Percentiles rank a stretch among this genome's conserved stretches.
phyloP scores from a whole-genome alignment of 306 rosid species.

The Malus sylvestris region DNA sequence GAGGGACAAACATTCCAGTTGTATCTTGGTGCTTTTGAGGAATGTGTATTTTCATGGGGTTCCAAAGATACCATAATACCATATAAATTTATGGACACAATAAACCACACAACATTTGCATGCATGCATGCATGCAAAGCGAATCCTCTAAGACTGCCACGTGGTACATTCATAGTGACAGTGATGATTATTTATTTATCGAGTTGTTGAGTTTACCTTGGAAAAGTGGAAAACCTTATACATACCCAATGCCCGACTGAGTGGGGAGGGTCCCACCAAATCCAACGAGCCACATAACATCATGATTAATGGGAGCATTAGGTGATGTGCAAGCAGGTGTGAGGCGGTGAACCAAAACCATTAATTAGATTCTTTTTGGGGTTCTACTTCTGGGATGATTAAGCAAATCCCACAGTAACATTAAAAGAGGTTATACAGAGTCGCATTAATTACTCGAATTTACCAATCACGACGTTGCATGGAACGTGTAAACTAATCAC shows the following conservation, averaged over 20 bases:
- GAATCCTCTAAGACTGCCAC: conserved; percentile 44
- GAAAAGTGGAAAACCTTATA: conserved; percentile 37
- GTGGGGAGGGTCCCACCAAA: conserved; percentile 58
- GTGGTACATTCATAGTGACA: conserved; percentile 43
- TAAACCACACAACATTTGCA: conserved; percentile 20
- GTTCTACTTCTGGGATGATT: conserved; percentile 16
- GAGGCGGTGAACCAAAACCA: conserved; percentile 25
- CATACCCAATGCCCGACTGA: neutral
- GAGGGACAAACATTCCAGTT: conserved; percentile 92
- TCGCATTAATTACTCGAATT: conserved; percentile 26
- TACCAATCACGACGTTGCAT: neutral
- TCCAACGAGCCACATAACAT: conserved; percentile 70
- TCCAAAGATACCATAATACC: conserved; percentile 45
- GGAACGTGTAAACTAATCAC: conserved; percentile 14
- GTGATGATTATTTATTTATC: conserved; percentile 15
- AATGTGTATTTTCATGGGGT: conserved; percentile 23
- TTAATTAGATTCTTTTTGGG: conserved; percentile 13
- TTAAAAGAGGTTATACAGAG: conserved; percentile 29
- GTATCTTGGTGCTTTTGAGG: conserved; percentile 97
- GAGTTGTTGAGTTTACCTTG: conserved; percentile 23
- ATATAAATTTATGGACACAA: neutral
- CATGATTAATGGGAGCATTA: conserved; percentile 32
- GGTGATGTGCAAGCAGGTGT: conserved; percentile 10
- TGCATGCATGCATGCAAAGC: conserved; percentile 61
- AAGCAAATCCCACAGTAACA: conserved; percentile 58